These are phyloP conservation scores for Ganoderma lucidum DNA, from an alignment of 1,284 basidiomycete genomes.

Conservation along the genomic window DNA sequence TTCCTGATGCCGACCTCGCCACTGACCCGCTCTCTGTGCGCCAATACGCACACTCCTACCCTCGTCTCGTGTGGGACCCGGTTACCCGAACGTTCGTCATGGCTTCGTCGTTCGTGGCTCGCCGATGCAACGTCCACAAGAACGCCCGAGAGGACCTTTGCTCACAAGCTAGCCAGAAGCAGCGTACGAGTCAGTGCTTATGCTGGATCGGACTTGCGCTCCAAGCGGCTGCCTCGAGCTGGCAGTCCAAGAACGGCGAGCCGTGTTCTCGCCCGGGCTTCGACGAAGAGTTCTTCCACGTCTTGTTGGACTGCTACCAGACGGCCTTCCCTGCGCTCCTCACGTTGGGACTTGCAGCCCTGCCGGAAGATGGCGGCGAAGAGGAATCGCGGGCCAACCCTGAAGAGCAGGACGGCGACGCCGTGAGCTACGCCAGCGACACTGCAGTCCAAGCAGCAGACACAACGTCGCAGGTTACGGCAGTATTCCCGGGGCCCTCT, in stretches of 20 bases:
- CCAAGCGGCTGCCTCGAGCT: constrained; percentile 21
- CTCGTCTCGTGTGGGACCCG: constrained; percentile 22
- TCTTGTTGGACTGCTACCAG: constrained; percentile 11
- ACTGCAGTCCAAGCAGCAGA: background rate
- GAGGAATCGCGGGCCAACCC: background rate
- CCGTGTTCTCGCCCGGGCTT: background rate
- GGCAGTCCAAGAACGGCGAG: constrained; percentile 3
- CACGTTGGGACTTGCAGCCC: background rate
- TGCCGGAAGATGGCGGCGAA: background rate
- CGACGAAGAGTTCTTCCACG: constrained; percentile 9
- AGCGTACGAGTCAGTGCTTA: constrained; percentile 13
- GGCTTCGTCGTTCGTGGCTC: constrained; percentile 4
- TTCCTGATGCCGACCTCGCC: constrained; percentile 12
- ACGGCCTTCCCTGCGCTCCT: background rate
- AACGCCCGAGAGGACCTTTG: constrained; percentile 4
- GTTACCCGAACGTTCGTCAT: constrained; percentile 20
- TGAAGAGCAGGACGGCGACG: background rate
- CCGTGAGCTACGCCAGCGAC: background rate
- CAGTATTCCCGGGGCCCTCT: background rate
- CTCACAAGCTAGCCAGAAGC: background rate
- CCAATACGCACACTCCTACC: constrained; percentile 9
- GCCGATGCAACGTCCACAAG: background rate
- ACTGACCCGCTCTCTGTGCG: constrained; percentile 22
- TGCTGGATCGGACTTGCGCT: constrained; percentile 27
- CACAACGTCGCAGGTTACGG: background rate